phyloP scores from a whole-genome alignment of 257 asterid species.

The Knoxia roxburghii region DNA sequence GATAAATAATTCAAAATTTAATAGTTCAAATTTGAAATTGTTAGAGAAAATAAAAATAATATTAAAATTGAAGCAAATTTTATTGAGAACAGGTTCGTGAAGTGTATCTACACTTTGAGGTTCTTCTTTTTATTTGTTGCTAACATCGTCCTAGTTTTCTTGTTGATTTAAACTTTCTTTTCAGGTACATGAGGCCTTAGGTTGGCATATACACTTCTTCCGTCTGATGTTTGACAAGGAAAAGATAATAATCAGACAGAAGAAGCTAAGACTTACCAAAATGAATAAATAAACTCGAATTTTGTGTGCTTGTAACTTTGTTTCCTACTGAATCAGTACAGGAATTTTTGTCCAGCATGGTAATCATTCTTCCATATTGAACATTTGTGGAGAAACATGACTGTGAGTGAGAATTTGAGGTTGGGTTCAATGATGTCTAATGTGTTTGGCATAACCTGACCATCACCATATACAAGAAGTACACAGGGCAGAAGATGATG shows the following conservation, averaged over 20 bases:
- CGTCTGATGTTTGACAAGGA: constrained; percentile 41
- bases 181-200: constrained; percentile 80
- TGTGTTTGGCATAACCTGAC: constrained; percentile 60
- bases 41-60: no score
- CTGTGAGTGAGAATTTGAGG: constrained; percentile 52
- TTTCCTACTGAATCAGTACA: constrained; percentile 87
- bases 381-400: constrained; percentile 50
- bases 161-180: constrained; percentile 55
- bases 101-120: constrained; percentile 65
- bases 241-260: not conserved
- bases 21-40: no score
- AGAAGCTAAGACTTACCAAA: constrained; percentile 50
- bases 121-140: constrained; percentile 64
- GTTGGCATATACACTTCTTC: constrained; percentile 59
- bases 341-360: constrained; percentile 66
- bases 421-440: constrained; percentile 46
- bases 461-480: constrained; percentile 83
- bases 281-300: constrained; percentile 68
- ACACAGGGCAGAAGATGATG: not conserved
- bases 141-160: constrained; percentile 59
- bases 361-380: constrained; percentile 57
- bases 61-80: no score
- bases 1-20: no score
- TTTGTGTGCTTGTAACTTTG: constrained; percentile 54
- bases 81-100: constrained; percentile 74